Evolutionary conservation across 2,329 filamentous ascomycete genomes (phyloP).

Genomic region (Chrysoporthe austroafricana): DNA sequence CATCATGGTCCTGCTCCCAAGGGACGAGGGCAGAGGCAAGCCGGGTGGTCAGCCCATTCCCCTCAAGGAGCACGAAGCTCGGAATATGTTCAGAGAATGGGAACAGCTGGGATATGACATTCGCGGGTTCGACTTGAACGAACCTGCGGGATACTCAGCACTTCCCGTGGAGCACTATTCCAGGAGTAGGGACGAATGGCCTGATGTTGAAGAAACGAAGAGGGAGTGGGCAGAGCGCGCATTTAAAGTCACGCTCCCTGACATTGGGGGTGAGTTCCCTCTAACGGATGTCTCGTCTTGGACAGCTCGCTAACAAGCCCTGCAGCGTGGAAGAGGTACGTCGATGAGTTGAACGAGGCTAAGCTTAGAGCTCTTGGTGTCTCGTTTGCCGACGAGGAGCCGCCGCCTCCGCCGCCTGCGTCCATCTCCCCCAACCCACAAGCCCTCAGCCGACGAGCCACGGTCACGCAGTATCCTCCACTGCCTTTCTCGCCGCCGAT

Average conservation of each 20-base stretch:
- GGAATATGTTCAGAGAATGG: conserved; percentile 67
- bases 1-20: conserved; percentile 71
- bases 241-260: conserved; percentile 71
- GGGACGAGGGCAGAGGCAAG: conserved; percentile 67
- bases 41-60: conserved; percentile 58
- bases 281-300: not conserved
- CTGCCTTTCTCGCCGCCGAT: conserved; percentile 84
- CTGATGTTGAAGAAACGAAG: conserved; percentile 60
- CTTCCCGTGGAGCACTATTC: conserved; percentile 48
- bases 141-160: conserved; percentile 45
- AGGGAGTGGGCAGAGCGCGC: conserved; percentile 56
- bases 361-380: conserved; percentile 93
- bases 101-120: conserved; percentile 71
- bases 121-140: conserved; percentile 68
- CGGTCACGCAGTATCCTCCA: conserved; percentile 70
- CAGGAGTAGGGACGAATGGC: conserved; percentile 73
- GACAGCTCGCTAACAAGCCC: conserved; percentile 29
- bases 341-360: conserved; percentile 81
- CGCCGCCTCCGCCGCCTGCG: conserved; percentile 55
- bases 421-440: conserved; percentile 66
- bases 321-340: conserved; percentile 73
- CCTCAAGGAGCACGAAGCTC: conserved; percentile 58
- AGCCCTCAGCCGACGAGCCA: conserved; percentile 69
- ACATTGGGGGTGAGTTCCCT: conserved; percentile 59
- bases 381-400: conserved; percentile 75